Evolutionary conservation across 106 monocot species (phyloP).

Genomic region (Allium sativum): DNA sequence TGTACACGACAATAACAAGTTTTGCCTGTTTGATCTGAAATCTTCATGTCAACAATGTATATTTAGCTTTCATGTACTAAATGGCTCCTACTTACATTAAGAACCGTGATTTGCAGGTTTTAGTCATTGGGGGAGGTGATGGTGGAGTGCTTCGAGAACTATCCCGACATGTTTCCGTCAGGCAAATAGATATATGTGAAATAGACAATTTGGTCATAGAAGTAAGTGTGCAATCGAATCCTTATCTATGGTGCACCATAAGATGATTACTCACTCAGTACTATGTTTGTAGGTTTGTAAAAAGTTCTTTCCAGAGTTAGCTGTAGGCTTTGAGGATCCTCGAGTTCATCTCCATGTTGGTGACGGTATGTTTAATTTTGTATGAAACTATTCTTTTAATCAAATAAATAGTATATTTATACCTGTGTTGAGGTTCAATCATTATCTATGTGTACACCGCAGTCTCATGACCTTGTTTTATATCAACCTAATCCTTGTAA

Average conservation of each 20-base stretch:
- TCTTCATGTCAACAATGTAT: too few species aligned
- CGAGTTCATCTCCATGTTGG: slow-evolving; percentile 87
- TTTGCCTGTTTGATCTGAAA: too few species aligned
- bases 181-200: slow-evolving; percentile 85
- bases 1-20: too few species aligned
- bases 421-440: too few species aligned
- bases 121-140: slow-evolving; percentile 94
- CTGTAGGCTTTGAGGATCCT: slow-evolving; percentile 88
- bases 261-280: background rate
- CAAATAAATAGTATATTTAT: background rate
- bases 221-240: slow-evolving; percentile 23
- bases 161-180: slow-evolving; percentile 68
- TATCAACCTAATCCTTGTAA: slow-evolving; percentile 9
- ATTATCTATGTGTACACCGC: too few species aligned
- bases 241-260: background rate
- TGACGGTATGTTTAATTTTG: slow-evolving; percentile 56
- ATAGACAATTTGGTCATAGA: slow-evolving; percentile 88
- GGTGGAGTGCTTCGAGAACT: slow-evolving; percentile 90
- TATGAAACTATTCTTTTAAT: background rate
- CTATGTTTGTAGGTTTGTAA: slow-evolving; percentile 51
- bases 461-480: background rate
- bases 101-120: slow-evolving; percentile 36
- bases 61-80: too few species aligned
- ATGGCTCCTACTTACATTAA: too few species aligned
- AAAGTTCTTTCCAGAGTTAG: slow-evolving; percentile 67